Percentiles rank a stretch among this genome's conserved stretches.
phyloP scores from a whole-genome alignment of 495 filamentous ascomycete genomes.

The Xylaria castorea region DNA sequence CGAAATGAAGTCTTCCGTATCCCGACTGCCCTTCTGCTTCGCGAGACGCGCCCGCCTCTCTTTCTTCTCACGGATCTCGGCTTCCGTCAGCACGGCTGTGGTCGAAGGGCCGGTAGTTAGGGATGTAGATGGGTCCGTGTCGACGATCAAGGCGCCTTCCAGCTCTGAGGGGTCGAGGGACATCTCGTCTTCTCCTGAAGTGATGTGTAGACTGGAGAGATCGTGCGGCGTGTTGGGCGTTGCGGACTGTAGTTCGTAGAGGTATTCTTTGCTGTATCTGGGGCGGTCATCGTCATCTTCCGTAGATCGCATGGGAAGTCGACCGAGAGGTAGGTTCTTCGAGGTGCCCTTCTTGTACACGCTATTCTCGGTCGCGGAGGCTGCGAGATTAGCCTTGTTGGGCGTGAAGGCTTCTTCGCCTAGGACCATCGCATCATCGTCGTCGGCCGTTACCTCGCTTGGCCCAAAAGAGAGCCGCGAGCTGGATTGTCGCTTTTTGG shows the following conservation, averaged over 20 bases:
- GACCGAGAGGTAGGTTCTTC: conserved; percentile 53
- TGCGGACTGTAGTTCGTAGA: conserved; percentile 81
- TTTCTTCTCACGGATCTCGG: conserved; percentile 94
- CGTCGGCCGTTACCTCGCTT: conserved; percentile 61
- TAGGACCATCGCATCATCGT: conserved; percentile 48
- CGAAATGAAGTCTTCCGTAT: conserved; percentile 75
- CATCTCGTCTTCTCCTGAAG: conserved; percentile 54
- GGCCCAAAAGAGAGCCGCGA: conserved; percentile 80
- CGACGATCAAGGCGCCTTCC: conserved; percentile 68
- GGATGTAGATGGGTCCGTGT: conserved; percentile 43
- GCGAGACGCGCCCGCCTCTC: conserved; percentile 81
- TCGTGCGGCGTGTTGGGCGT: conserved; percentile 80
- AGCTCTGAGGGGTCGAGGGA: conserved; percentile 59
- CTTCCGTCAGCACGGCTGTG: conserved; percentile 74
- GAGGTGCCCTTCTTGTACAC: conserved; percentile 57
- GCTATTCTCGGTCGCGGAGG: conserved; percentile 75
- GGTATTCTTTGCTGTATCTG: conserved; percentile 83
- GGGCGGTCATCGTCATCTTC: conserved; percentile 72
- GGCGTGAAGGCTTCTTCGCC: conserved; percentile 66
- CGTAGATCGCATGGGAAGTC: conserved; percentile 63
- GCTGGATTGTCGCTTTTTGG: conserved; percentile 69
- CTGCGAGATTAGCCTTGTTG: conserved; percentile 73
- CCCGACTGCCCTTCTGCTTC: conserved; percentile 55
- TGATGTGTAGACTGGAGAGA: conserved; percentile 45
- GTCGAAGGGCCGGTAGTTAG: conserved; percentile 25